Evolutionary conservation across 257 asterid genomes (phyloP).

Genomic region (Orobanche coerulescens): DNA sequence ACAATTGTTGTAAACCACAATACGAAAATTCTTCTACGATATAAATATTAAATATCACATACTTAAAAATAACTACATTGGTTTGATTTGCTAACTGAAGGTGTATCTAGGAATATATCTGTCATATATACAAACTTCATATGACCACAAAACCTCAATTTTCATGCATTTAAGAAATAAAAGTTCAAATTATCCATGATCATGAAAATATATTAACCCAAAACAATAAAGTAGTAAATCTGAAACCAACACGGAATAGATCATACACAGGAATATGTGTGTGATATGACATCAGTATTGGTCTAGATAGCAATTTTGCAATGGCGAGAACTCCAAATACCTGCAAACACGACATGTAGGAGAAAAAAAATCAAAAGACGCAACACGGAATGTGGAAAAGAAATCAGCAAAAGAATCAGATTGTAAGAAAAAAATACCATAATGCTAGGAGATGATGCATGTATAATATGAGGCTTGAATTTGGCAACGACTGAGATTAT

Average conservation of each 20-base stretch:
- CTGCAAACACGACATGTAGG: slow-evolving; percentile 29
- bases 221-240: background rate
- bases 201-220: background rate
- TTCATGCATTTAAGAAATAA: background rate
- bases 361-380: background rate
- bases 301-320: slow-evolving; percentile 76
- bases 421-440: no score
- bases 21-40: background rate
- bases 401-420: no score
- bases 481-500: no score
- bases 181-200: background rate
- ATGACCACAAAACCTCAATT: background rate
- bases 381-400: no score
- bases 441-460: no score
- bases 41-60: slow-evolving; percentile 23
- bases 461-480: no score
- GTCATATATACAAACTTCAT: no score
- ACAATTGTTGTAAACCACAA: slow-evolving; percentile 17
- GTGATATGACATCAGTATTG: slow-evolving; percentile 96
- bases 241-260: background rate
- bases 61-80: slow-evolving; percentile 94
- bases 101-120: slow-evolving; percentile 98
- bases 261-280: slow-evolving; percentile 97
- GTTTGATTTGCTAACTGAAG: slow-evolving; percentile 90
- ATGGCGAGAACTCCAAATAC: slow-evolving; percentile 92